Percentiles rank a stretch among this genome's conserved stretches.
phyloP scores from a whole-genome alignment of 495 filamentous ascomycete species.

The Apiosordaria backusii region DNA sequence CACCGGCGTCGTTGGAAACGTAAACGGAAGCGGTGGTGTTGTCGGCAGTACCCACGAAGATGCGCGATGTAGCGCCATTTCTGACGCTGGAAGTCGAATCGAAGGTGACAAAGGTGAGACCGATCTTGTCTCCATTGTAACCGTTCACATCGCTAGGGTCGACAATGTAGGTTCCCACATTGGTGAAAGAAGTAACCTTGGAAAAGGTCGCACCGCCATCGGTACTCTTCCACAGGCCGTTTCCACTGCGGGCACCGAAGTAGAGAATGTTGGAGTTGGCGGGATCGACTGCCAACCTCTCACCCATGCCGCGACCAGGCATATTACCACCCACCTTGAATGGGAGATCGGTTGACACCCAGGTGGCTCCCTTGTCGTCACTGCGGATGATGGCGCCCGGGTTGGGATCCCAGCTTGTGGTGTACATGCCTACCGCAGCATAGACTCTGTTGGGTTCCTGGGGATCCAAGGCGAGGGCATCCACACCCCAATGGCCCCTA shows the following conservation, averaged over 20 bases:
- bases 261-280: conserved; percentile 54
- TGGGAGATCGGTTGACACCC: conserved; percentile 43
- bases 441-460: conserved; percentile 53
- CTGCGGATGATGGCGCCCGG: conserved; percentile 51
- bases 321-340: conserved; percentile 64
- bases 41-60: conserved; percentile 56
- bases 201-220: conserved; percentile 54
- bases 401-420: conserved; percentile 57
- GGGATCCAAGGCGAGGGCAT: conserved; percentile 57
- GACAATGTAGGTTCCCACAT: conserved; percentile 46
- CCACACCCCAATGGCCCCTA: conserved; percentile 52
- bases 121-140: conserved; percentile 47
- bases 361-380: conserved; percentile 50
- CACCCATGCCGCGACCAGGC: conserved; percentile 62
- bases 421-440: conserved; percentile 57
- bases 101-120: conserved; percentile 55
- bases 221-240: conserved; percentile 59
- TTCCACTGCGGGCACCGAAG: conserved; percentile 58
- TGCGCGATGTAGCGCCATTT: conserved; percentile 51
- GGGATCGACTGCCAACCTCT: conserved; percentile 60
- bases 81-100: conserved; percentile 48
- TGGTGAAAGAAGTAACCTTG: conserved; percentile 58
- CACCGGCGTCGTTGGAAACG: conserved; percentile 52
- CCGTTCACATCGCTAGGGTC: conserved; percentile 44
- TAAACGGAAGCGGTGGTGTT: conserved; percentile 52